Base-by-base conservation (phyloP, 257 asterid species). In the Nicotiana obtusifolia region DNA sequence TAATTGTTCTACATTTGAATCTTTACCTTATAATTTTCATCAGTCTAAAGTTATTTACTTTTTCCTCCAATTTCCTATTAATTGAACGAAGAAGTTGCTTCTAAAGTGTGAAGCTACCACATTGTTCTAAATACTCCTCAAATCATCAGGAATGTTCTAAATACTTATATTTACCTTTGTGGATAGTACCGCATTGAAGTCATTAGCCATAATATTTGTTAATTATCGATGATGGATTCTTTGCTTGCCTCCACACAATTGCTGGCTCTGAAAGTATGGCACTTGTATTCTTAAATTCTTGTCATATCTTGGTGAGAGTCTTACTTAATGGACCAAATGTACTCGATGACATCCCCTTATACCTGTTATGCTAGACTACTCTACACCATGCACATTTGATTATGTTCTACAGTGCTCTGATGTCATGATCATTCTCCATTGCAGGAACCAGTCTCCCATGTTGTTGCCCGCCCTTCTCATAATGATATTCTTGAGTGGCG, bases 401-500 rank as follows among this genome's bases (percentile, higher is more conserved):
- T 75, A 15, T 75, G 62, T 49, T 44, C 24, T 49, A 75, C 44
- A 75, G 59, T 2, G 16, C 80, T 49, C 37, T 49, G 49, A 73
- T 37, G 26, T 75, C 16, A 20, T 75, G 62, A 49, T 75, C 17
- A 47, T 49, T 2, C 62, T 75, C 62, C 44, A 82, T 83, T 4
- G 78, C 83, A 94, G 99, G 98, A 94, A 92, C 98, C 99, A 54
- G 98, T 94, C 87, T 92, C 99, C 53, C 92, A 93, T 87, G 94
- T 96, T 86, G 95, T 92, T 83, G 98, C 98, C 82, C 97, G 97
- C 35, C 99, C 99, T 88, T 86, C 87, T 77, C 98, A 95, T 64
- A 96, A 91, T 73, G 93, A 96, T 92, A 96, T 96, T 84, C 98
- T 96, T 78, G 99, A 94, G 85, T 96, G 99, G 98, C 98, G 98